Evolutionary conservation across 805 yeast genomes (phyloP).

Genomic region (Yarrowia porcina): DNA sequence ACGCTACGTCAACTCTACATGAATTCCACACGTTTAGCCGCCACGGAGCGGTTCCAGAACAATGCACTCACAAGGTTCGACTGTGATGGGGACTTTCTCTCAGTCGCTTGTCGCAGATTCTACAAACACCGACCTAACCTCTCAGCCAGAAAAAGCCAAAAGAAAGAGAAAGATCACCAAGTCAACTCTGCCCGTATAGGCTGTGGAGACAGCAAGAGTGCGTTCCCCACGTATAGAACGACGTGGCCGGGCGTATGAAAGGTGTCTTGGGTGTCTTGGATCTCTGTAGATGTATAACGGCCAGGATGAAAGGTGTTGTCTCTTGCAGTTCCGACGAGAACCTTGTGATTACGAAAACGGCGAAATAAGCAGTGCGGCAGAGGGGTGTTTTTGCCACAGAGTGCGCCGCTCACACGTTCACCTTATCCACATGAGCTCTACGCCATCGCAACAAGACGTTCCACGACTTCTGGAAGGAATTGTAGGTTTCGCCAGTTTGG

Average conservation of each 20-base stretch:
- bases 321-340: too few relatives aligned
- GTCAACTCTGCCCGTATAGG: background rate
- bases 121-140: background rate
- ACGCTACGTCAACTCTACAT: background rate
- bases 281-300: background rate
- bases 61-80: background rate
- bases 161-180: background rate
- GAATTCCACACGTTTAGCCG: background rate
- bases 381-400: too few relatives aligned
- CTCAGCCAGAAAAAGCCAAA: background rate
- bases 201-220: background rate
- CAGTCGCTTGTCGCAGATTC: background rate
- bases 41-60: background rate
- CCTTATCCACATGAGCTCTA: background rate
- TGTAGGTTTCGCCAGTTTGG: background rate
- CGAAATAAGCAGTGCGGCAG: too few relatives aligned
- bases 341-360: too few relatives aligned
- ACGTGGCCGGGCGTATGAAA: background rate
- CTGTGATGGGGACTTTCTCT: background rate
- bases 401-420: too few relatives aligned
- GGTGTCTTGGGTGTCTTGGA: background rate
- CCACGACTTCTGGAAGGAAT: constrained; percentile 17
- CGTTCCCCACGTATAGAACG: background rate
- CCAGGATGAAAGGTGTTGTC: background rate
- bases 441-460: background rate